Conservation (phyloP, 805 yeast species). For the Kodamaea neixiangensis region DNA sequence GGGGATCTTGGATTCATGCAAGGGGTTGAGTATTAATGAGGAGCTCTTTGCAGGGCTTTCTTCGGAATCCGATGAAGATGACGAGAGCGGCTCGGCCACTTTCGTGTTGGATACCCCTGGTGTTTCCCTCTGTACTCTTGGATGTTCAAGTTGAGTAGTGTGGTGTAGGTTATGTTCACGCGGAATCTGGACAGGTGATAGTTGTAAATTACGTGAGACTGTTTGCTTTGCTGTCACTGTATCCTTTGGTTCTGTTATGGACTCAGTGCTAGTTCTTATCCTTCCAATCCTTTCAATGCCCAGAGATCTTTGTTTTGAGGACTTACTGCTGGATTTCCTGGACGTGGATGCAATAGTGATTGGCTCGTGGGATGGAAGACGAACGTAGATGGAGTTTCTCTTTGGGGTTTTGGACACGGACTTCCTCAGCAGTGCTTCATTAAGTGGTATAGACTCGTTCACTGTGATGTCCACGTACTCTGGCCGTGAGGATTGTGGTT, state of each 20-base stretch:
- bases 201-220: constrained; percentile 7
- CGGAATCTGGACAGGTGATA: constrained; percentile 17
- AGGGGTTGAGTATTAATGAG: neutral
- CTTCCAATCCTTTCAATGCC: constrained; percentile 15
- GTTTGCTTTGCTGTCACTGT: neutral
- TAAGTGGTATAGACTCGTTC: constrained; percentile 3
- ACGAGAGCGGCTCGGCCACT: constrained; percentile 2
- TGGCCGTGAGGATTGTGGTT: neutral
- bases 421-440: neutral
- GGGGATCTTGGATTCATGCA: constrained; percentile 8
- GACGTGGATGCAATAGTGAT: constrained; percentile 19
- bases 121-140: neutral
- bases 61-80: constrained; percentile 4
- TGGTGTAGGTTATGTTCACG: constrained; percentile 9
- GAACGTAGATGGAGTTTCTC: constrained; percentile 35
- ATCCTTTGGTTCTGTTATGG: neutral
- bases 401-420: neutral
- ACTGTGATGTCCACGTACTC: neutral
- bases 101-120: neutral
- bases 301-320: constrained; percentile 16
- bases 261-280: neutral
- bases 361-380: constrained; percentile 43
- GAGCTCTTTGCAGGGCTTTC: constrained; percentile 6
- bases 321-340: constrained; percentile 10
- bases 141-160: constrained; percentile 1